Evolutionary conservation across 345 rosid genomes (phyloP).

Genomic region (Bruguiera parviflora): DNA sequence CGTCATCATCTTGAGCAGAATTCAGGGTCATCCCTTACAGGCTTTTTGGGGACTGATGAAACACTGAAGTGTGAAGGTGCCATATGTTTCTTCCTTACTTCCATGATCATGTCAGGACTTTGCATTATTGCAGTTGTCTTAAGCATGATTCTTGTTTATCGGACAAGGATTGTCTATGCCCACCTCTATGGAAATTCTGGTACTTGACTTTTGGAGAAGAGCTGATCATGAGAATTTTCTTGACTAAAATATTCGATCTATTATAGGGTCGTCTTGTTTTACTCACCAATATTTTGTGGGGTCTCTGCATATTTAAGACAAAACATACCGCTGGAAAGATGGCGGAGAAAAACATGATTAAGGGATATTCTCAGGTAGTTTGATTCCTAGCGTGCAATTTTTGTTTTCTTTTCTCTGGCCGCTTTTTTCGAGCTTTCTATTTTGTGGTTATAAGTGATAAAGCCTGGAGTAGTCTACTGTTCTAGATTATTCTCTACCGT

Average conservation of each 20-base stretch:
- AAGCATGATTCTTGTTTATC: conserved; percentile 79
- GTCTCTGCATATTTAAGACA: too few relatives aligned
- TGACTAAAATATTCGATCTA: background rate
- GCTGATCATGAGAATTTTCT: background rate
- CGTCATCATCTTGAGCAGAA: conserved; percentile 18
- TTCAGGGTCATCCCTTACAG: conserved; percentile 26
- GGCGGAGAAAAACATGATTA: too few relatives aligned
- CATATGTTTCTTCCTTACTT: conserved; percentile 86
- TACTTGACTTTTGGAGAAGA: background rate
- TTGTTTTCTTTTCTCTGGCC: too few relatives aligned
- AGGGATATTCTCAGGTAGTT: too few relatives aligned
- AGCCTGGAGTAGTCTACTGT: too few relatives aligned
- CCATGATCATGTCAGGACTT: conserved; percentile 86
- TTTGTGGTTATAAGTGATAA: too few relatives aligned
- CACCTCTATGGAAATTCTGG: conserved; percentile 59
- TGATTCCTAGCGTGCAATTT: too few relatives aligned
- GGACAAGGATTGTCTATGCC: conserved; percentile 71
- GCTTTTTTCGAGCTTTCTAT: too few relatives aligned
- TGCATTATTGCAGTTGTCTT: conserved; percentile 61
- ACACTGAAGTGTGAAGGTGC: conserved; percentile 68
- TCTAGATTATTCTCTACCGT: too few relatives aligned
- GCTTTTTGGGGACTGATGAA: conserved; percentile 41
- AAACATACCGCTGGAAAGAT: too few relatives aligned
- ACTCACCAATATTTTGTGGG: background rate
- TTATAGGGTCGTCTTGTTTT: background rate